phyloP scores from a whole-genome alignment of 441 rosid genomes.

The Macaranga tanarius region DNA sequence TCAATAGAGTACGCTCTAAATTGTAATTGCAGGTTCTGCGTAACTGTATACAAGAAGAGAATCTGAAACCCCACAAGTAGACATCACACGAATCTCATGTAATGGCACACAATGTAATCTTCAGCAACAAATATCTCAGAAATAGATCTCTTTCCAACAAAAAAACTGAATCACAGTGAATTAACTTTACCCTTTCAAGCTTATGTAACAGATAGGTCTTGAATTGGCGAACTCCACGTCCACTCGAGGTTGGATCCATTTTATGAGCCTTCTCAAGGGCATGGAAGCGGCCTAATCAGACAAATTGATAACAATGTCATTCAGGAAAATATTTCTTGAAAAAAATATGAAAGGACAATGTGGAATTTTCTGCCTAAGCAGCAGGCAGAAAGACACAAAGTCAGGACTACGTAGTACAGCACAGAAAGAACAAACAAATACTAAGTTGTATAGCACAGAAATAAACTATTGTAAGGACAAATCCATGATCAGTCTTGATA shows the following conservation, averaged over 20 bases:
- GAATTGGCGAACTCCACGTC: conserved; percentile 95
- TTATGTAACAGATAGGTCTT: conserved; percentile 86
- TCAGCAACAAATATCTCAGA: conserved; percentile 8
- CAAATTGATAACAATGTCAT: neutral
- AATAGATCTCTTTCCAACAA: neutral
- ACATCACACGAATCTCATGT: conserved; percentile 1
- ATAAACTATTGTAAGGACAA: neutral
- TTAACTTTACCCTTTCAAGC: conserved; percentile 69
- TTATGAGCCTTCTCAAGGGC: conserved; percentile 88
- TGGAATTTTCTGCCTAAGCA: neutral
- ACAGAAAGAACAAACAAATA: neutral
- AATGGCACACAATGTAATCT: neutral
- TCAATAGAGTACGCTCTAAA: no score
- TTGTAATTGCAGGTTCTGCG: neutral
- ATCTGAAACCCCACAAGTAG: neutral
- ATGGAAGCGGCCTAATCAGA: conserved; percentile 76
- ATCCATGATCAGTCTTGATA: no score
- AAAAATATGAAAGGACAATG: neutral
- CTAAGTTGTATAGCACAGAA: neutral
- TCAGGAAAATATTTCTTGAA: no score
- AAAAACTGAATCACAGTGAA: neutral
- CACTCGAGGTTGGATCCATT: conserved; percentile 68
- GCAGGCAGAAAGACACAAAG: no score
- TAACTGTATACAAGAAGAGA: neutral
- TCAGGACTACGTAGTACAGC: no score